Conservation (phyloP, 1,284 basidiomycete species). For the Ceratobasidium papillatum region DNA sequence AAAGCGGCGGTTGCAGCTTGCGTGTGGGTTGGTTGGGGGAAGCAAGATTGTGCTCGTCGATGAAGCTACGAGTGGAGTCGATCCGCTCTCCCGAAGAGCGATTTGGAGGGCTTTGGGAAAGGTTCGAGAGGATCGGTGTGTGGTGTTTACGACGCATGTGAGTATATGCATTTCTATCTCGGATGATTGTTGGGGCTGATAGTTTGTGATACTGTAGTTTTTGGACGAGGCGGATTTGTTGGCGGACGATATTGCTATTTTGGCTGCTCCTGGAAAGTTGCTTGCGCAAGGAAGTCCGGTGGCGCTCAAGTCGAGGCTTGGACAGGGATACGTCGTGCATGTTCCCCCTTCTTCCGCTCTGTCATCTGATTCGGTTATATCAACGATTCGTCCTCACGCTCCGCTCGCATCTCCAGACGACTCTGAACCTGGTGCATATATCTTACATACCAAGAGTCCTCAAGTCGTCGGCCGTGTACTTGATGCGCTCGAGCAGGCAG, state of each 20-base stretch:
- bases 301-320: slow-evolving; percentile 72
- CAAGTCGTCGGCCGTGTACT: slow-evolving; percentile 64
- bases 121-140: slow-evolving; percentile 69
- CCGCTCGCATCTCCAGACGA: slow-evolving; percentile 58
- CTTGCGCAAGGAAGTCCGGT: slow-evolving; percentile 79
- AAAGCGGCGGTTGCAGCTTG: slow-evolving; percentile 82
- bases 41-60: slow-evolving; percentile 71
- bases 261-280: slow-evolving; percentile 77
- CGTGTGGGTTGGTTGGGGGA: slow-evolving; percentile 77
- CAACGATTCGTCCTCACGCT: slow-evolving; percentile 58
- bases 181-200: neutral
- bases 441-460: slow-evolving; percentile 67
- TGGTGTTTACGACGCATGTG: slow-evolving; percentile 76
- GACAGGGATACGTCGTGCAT: slow-evolving; percentile 73
- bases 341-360: slow-evolving; percentile 47
- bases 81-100: slow-evolving; percentile 78
- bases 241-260: slow-evolving; percentile 76
- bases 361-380: slow-evolving; percentile 51
- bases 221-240: slow-evolving; percentile 83
- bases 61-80: slow-evolving; percentile 80
- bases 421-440: slow-evolving; percentile 60
- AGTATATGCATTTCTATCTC: slow-evolving; percentile 45
- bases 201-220: slow-evolving; percentile 57
- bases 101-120: slow-evolving; percentile 77
- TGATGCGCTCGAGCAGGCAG: slow-evolving; percentile 59